phyloP scores from a whole-genome alignment of 345 rosid genomes.

The Conringia planisiliqua region DNA sequence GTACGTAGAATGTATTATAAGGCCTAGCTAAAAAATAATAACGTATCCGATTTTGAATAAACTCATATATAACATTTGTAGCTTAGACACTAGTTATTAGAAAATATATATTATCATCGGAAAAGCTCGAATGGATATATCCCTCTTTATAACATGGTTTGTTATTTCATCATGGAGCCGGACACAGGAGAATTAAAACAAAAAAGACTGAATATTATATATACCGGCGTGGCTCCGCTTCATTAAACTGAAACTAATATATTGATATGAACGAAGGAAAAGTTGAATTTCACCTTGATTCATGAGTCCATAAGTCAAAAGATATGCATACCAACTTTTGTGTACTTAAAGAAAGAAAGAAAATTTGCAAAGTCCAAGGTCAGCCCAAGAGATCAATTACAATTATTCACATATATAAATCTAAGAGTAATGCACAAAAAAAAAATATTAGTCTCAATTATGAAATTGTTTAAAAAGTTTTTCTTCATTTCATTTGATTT shows the following conservation, averaged over 20 bases:
- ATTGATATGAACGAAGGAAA: neutral
- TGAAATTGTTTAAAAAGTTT: no score
- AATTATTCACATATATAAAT: no score
- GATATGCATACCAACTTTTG: conserved; percentile 10
- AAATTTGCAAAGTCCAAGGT: conserved; percentile 18
- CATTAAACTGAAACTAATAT: neutral
- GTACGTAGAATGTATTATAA: neutral
- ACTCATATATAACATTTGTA: neutral
- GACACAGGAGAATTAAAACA: neutral
- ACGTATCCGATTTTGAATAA: neutral
- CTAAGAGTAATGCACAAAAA: no score
- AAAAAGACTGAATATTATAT: neutral
- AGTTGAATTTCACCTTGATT: conserved; percentile 13
- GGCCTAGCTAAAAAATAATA: neutral
- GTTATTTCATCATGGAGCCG: neutral
- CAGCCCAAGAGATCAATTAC: neutral
- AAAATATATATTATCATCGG: conserved; percentile 6
- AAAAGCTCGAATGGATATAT: neutral
- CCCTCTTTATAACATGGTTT: conserved; percentile 8
- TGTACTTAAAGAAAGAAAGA: conserved; percentile 8
- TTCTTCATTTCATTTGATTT: no score
- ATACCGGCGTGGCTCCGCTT: conserved; percentile 23
- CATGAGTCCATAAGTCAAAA: conserved; percentile 30
- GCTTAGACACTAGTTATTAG: neutral
- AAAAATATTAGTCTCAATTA: no score